Base-by-base conservation (phyloP, 2,329 filamentous ascomycete genomes). In the Penicillium sp. region DNA sequence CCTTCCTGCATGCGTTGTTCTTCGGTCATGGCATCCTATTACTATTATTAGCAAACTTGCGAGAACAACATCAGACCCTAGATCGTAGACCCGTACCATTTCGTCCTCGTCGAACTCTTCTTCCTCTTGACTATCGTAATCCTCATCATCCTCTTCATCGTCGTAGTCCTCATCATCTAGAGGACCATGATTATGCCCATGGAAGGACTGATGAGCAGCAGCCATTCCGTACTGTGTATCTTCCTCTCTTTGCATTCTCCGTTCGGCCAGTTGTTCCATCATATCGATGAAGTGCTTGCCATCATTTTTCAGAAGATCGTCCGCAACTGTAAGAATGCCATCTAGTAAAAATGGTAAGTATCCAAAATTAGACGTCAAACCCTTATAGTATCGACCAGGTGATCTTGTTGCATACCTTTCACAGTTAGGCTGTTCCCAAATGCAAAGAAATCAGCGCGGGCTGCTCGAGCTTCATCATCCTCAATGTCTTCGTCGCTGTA, bases 241-340 rank as follows among this genome's bases (percentile, higher is more conserved):
- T 77, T 94, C 92, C 79, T 97, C 93, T 66, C 94, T 88, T 71
- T 92, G 90, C 93, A 99, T 97, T 67, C 94, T 86, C 68, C 93
- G 90, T 78, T 99, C 94, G 37, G 94, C 94, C 67, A 99, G 84
- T 78, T 97, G 93, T 75, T 99, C 94, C 94, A 99, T 99, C 94
- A 99, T 99, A 74, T 99, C 94, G 76, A 99, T 99, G 79, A 99
- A 99, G 72, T 96, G 96, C 76, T 96, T 96, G 69, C 94, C 94
- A 76, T 99, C 94, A 76, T 99, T 99, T 76, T 97, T 97, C 61
- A 99, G 84, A 63, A 99, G 82, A 78, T 99, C 94, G 80, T 99
- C 94, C 74, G 94, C 94, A 71, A 99, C 94, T 64, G 94, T 99
- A 73, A 99, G 86, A 76, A 99, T 97, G 72, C 94, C 95, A 81